Conservation (phyloP, 2,329 filamentous ascomycete genomes). For the Ilyonectria mors-panacis region DNA sequence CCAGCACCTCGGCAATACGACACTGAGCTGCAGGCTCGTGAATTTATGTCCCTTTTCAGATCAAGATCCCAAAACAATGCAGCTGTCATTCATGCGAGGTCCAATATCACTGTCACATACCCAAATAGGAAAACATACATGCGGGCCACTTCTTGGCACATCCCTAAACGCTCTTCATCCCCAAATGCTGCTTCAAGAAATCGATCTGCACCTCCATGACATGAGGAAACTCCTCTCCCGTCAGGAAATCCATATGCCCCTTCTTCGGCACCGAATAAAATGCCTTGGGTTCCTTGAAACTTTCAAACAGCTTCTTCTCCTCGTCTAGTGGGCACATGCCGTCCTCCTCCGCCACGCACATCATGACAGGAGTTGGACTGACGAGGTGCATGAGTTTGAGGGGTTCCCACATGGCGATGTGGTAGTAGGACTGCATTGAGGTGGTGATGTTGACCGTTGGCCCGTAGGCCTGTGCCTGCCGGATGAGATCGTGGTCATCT, state of each 20-base stretch:
- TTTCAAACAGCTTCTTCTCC: conserved; percentile 24
- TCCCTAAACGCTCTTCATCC: neutral
- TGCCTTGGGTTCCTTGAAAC: conserved; percentile 15
- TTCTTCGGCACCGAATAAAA: conserved; percentile 23
- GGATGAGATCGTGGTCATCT: conserved; percentile 21
- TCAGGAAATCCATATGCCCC: conserved; percentile 25
- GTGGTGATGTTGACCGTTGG: conserved; percentile 23
- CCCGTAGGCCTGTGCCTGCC: conserved; percentile 18
- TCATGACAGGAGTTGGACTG: conserved; percentile 19
- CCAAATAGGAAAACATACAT: neutral
- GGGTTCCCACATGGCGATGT: conserved; percentile 24
- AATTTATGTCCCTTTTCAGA: neutral
- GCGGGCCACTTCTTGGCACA: neutral
- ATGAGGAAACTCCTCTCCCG: conserved; percentile 7
- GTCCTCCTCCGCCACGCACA: conserved; percentile 19
- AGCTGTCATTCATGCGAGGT: neutral
- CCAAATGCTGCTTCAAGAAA: conserved; percentile 7
- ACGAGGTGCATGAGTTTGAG: conserved; percentile 19
- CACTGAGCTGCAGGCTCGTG: neutral
- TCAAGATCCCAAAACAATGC: neutral
- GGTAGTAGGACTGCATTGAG: conserved; percentile 27
- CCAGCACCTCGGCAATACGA: neutral
- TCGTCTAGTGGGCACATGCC: conserved; percentile 17
- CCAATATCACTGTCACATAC: neutral
- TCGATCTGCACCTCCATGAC: conserved; percentile 8